These are phyloP conservation scores for Xylaria sp. DNA, from an alignment of 2,329 filamentous ascomycete species.

Conservation along the genomic window DNA sequence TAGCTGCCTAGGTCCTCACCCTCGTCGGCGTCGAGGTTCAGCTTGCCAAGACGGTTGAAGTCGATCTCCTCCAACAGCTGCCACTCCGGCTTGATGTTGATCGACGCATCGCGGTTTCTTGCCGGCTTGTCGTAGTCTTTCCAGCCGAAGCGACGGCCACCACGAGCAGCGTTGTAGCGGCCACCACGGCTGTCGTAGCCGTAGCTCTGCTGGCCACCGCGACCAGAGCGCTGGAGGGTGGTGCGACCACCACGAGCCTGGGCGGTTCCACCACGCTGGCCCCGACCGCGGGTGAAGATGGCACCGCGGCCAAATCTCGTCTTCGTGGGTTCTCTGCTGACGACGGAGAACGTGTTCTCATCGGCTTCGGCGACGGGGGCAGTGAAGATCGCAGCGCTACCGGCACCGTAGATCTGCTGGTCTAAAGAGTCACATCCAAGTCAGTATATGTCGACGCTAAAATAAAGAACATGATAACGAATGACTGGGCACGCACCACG, in stretches of 20 bases:
- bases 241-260: slow-evolving; percentile 52
- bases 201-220: slow-evolving; percentile 60
- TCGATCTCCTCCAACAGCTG: slow-evolving; percentile 96
- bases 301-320: slow-evolving; percentile 84
- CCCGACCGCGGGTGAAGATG: slow-evolving; percentile 82
- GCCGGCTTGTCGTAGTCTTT: slow-evolving; percentile 98
- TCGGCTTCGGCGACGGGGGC: slow-evolving; percentile 81
- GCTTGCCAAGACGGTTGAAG: slow-evolving; percentile 88
- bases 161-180: slow-evolving; percentile 64
- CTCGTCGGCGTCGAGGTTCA: slow-evolving; percentile 90
- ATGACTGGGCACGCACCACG: slow-evolving; percentile 58
- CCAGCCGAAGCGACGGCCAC: slow-evolving; percentile 91
- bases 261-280: slow-evolving; percentile 70
- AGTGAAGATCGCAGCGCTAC: slow-evolving; percentile 79
- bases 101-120: slow-evolving; percentile 90
- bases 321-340: slow-evolving; percentile 87
- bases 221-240: slow-evolving; percentile 65
- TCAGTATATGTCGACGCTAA: slow-evolving; percentile 16
- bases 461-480: not conserved
- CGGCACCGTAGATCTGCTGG: slow-evolving; percentile 94
- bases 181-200: slow-evolving; percentile 70
- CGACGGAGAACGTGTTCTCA: slow-evolving; percentile 94
- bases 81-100: slow-evolving; percentile 96
- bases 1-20: slow-evolving; percentile 94
- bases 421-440: slow-evolving; percentile 47